Evolutionary conservation across 805 yeast species (phyloP), one percentile per base, ranked within the genome.

Genomic region (Candida sphagnicola): DNA sequence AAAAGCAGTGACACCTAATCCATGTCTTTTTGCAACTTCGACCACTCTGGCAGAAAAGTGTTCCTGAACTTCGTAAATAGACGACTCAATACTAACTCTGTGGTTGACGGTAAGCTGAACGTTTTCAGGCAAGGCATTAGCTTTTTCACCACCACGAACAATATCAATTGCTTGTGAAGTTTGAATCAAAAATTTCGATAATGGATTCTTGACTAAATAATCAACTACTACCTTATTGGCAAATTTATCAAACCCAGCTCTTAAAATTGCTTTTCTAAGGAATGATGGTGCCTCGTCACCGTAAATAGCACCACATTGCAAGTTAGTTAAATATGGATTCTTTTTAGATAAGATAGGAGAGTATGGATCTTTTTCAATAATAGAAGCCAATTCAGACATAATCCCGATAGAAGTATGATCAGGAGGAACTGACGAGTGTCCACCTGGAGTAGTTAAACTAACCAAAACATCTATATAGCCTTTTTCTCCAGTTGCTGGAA

Each of bases 381-480:
- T 49, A 8, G 65, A 57, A 12, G 80, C 65, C 37, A 86, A 62
- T 41, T 81, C 78, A 3, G 86, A 69, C 39, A 81, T 64, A 19
- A 86, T 73, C n/a, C 93, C 95, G 60, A 86, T 83, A 3, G 83
- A 72, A 3, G 93, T 84, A 54, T 86, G 93, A 35, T 76, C 82
- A 2, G 91, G 91, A 8, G 95, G 93, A n/a, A 73, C 58, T 5
- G 88, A 80, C 1, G 90, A 78, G 55, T 85, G 95, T 5, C 95
- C 95, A 28, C 95, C 95, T 5, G 78, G 76, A 18, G 85, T 78
- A 17, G 62, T 62, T 18, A 84, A 59, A 3, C 68, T 67, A 33
- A 82, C 63, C 18, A 48, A 42, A 8, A 72, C 48, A 47, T 73
- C 61, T 4, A 81, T 77, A 46, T 79, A 65, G 26, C 70, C 70